Base-by-base conservation (phyloP, 208 protist genomes). In the Trypanosoma mega region DNA sequence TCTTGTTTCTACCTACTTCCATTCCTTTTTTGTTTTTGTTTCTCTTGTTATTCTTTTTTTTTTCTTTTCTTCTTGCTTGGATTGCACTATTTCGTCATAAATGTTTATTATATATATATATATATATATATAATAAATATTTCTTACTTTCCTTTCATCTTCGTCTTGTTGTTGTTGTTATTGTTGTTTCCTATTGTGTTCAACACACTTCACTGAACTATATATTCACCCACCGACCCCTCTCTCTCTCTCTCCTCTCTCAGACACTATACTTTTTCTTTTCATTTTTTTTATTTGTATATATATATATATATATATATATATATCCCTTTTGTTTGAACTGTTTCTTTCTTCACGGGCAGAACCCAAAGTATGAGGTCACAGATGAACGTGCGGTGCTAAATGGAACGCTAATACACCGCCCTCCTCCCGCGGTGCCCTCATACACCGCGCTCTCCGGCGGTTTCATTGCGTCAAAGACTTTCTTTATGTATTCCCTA, bases 391-490 rank as follows among this genome's bases (percentile, higher is more conserved):
- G 63, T 1, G 47, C 11, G 14, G 54, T 5, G n/a, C 53, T 55
- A 33, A 70, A 63, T 18, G 63, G 63, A 44, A 64, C 60, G 56
- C 51, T 72, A 50, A 72, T 62, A 45, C 55, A 66, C 2, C 66
- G 58, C 18, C 66, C 56, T 45, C 66, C 55, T 34, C 33, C 31
- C 20, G 24, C 29, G 37, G 3, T 26, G 34, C n/a, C 44, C 31
- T 64, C 50, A 33, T 63, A 74, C 14, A 74, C 6, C 8, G 69
- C 16, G 55, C 29, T 61, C 50, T 85, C 78, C 11, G 81, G 69
- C 1, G 71, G 69, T 11, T 63, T 67, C 70, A 92, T 88, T 3
- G 80, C 85, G 27, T 78, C 74, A 51, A 92, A 88, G 50, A 69
- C 82, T 8, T 76, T 64, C 43, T 64, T 76, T 62, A 87, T 70